A percentile compares a stretch with the other conserved stretches of the same genome.
Conservation (phyloP, 148 eudicot genomes). For the Chenopodium formosanum region DNA sequence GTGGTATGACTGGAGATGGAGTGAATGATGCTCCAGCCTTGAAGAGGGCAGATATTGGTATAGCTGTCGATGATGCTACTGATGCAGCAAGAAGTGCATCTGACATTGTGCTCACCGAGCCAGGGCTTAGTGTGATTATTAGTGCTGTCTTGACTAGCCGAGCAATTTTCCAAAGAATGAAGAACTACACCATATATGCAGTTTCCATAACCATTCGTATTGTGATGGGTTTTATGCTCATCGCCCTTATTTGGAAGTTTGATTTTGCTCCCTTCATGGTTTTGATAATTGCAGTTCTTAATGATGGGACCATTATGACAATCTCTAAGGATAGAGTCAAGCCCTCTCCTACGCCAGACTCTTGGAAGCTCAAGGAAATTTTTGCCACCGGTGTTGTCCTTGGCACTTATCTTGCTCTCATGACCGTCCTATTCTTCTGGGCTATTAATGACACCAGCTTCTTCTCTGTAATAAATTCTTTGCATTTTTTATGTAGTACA, state of each 20-base stretch:
- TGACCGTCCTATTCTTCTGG: slow-evolving; percentile 78
- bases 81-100: slow-evolving; percentile 91
- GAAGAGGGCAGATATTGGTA: slow-evolving; percentile 77
- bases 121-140: slow-evolving; percentile 76
- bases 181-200: slow-evolving; percentile 74
- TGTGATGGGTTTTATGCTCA: slow-evolving; percentile 64
- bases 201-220: slow-evolving; percentile 79
- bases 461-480: slow-evolving; percentile 46
- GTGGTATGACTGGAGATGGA: slow-evolving; percentile 90
- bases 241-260: slow-evolving; percentile 70
- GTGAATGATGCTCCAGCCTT: slow-evolving; percentile 84
- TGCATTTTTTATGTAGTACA: neutral
- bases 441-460: slow-evolving; percentile 48
- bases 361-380: slow-evolving; percentile 73
- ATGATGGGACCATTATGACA: slow-evolving; percentile 86
- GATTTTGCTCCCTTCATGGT: slow-evolving; percentile 88
- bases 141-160: slow-evolving; percentile 71
- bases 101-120: slow-evolving; percentile 75
- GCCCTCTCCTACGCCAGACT: slow-evolving; percentile 72
- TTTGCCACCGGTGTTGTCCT: slow-evolving; percentile 76
- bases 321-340: slow-evolving; percentile 74
- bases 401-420: slow-evolving; percentile 64
- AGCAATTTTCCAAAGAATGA: slow-evolving; percentile 82
- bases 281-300: slow-evolving; percentile 65
- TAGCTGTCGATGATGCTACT: slow-evolving; percentile 86